Evolutionary conservation across 2,329 filamentous ascomycete species (phyloP), one percentile per base, ranked within the genome.

Genomic region (Ustilaginoidea virens): DNA sequence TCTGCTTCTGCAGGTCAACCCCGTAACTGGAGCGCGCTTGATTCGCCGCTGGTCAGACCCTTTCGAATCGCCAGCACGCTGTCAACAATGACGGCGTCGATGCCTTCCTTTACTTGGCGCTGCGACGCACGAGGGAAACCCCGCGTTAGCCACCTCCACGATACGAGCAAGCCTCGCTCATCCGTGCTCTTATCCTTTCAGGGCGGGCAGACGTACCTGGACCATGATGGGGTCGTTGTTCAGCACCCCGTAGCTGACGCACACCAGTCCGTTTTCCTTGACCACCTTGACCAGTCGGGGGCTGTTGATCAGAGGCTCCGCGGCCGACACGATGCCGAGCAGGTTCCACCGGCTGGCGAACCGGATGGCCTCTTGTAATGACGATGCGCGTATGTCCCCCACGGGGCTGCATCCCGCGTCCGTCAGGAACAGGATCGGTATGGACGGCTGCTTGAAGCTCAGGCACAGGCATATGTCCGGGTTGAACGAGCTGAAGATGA

Each of bases 401-500:
- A 92, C 85, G 1, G 72, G 63, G 12, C 59, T 68, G n/a, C 73
- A 75, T 0, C 87, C 90, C 0, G 85, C 82, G 44, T 98, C 90
- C 0, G 80, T 92, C 23, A 98, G 65, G 58, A 98, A 98, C 36
- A 98, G 61, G 34, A 98, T 85, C 0, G 90, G 92, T 32, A 94
- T 94, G 25, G 80, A 92, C 2, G 87, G 87, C 58, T 98, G 90
- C 60, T 98, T 98, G 66, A 93, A 93, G 31, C 80, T 90, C 23
- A 96, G 62, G 39, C 93, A 73, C 10, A 98, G 68, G 49, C 90
- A 98, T 25, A 98, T 85, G 45, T 98, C 90, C 1, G 90, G 90
- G 54, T 96, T 93, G 60, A 98, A 98, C 28, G 80, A 90, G 38
- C 82, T 92, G 57, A 98, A 96, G 40, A 98, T 83, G 51, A 98